Conservation (phyloP, 352 stramenopile species). For the Phytophthora vignae region DNA sequence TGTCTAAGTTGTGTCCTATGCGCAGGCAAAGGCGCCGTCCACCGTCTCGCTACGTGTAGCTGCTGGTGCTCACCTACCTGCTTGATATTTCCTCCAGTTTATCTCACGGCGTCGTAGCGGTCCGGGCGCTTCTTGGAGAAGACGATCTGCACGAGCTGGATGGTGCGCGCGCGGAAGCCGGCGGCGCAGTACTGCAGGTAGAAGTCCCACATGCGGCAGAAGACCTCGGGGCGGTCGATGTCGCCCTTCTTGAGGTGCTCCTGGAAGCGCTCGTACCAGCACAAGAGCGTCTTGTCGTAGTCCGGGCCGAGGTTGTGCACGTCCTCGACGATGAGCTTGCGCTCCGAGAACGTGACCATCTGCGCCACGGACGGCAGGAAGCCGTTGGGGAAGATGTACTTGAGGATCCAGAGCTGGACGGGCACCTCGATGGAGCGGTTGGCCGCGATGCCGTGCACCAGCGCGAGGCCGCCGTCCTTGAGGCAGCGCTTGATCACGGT, state of each 20-base stretch:
- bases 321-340: conserved; percentile 84
- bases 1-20: conserved; percentile 31
- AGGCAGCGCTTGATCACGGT: conserved; percentile 80
- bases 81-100: conserved; percentile 25
- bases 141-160: conserved; percentile 85
- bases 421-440: conserved; percentile 87
- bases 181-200: conserved; percentile 92
- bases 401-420: conserved; percentile 89
- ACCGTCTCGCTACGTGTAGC: background rate
- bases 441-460: conserved; percentile 87
- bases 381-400: conserved; percentile 93
- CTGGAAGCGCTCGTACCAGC: conserved; percentile 90
- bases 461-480: conserved; percentile 75
- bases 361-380: conserved; percentile 84
- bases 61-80: conserved; percentile 8
- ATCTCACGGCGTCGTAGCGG: conserved; percentile 85
- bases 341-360: conserved; percentile 79
- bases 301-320: conserved; percentile 89
- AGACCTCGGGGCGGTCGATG: conserved; percentile 84
- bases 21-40: conserved; percentile 10
- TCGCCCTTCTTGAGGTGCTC: conserved; percentile 76
- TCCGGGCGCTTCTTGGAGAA: conserved; percentile 87
- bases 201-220: conserved; percentile 91
- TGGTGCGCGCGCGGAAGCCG: conserved; percentile 89
- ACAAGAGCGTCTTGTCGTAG: conserved; percentile 92